phyloP scores from a whole-genome alignment of 1,139 yeast genomes.

The Yamadazyma songkhlaensis region DNA sequence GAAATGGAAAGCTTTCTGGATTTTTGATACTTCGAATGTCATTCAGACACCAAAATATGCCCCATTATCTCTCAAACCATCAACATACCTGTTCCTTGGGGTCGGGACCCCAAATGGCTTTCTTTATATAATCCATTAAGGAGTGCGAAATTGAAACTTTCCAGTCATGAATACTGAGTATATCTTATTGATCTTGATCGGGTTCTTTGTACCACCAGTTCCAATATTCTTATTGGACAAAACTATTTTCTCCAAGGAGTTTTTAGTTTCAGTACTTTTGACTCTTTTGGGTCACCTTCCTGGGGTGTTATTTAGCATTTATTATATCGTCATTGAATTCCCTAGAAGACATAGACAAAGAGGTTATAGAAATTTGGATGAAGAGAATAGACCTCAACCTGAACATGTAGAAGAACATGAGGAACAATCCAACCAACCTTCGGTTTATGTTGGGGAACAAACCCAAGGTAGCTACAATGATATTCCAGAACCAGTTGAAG shows the following conservation, averaged over 20 bases:
- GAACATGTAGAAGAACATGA: slow-evolving; percentile 6
- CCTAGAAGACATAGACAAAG: slow-evolving; percentile 14
- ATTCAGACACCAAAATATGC: too few relatives aligned
- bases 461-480: slow-evolving; percentile 4
- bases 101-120: slow-evolving; percentile 93
- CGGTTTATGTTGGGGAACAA: too few relatives aligned
- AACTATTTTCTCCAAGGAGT: slow-evolving; percentile 32
- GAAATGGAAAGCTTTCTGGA: too few relatives aligned
- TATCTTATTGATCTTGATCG: slow-evolving; percentile 29
- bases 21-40: too few relatives aligned
- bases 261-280: slow-evolving; percentile 32
- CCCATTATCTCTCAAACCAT: too few relatives aligned
- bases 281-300: slow-evolving; percentile 40
- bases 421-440: not conserved
- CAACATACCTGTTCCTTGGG: slow-evolving; percentile 80
- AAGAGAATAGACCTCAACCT: slow-evolving; percentile 14
- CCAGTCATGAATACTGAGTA: slow-evolving; percentile 12
- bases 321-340: slow-evolving; percentile 26
- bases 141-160: not conserved
- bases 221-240: slow-evolving; percentile 33
- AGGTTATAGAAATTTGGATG: slow-evolving; percentile 22
- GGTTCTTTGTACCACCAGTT: slow-evolving; percentile 38
- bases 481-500: slow-evolving; percentile 8
- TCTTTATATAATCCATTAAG: slow-evolving; percentile 61
- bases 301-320: slow-evolving; percentile 34